Conservation (phyloP, 257 asterid genomes). For the Gentiana dahurica region DNA sequence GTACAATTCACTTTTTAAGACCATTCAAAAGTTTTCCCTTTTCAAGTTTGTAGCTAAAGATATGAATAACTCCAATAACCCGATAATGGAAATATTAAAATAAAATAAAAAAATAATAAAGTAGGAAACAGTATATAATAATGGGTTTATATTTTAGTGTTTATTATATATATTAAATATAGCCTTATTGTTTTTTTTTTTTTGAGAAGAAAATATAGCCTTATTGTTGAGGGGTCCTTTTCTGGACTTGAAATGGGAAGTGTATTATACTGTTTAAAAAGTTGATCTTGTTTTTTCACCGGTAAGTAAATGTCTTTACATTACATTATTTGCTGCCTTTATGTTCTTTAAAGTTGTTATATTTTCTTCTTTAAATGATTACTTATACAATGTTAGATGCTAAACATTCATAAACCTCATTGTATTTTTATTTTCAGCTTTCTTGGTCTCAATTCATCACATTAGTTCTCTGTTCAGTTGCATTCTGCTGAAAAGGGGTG, state of each 20-base stretch:
- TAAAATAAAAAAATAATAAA: conserved; percentile 1
- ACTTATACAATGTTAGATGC: conserved; percentile 13
- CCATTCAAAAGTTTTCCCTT: conserved; percentile 1
- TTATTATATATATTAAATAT: conserved; percentile 1
- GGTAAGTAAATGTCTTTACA: conserved; percentile 2
- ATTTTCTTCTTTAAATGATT: conserved; percentile 8
- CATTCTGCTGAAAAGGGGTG: conserved; percentile 3
- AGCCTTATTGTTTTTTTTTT: no score
- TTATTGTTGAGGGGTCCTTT: conserved; percentile 44
- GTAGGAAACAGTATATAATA: background rate
- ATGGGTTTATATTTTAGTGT: conserved; percentile 12
- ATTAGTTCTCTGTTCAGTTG: conserved; percentile 8
- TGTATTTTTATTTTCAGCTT: background rate
- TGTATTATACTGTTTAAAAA: background rate
- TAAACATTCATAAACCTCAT: background rate
- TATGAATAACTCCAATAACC: conserved; percentile 17
- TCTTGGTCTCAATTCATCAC: conserved; percentile 16
- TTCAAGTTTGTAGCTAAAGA: background rate
- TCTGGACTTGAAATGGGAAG: conserved; percentile 29
- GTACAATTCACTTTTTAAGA: conserved; percentile 12
- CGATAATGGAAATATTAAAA: conserved; percentile 1
- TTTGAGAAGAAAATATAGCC: background rate
- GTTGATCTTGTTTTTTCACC: conserved; percentile 5
- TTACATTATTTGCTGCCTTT: conserved; percentile 19
- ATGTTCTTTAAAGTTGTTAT: conserved; percentile 14